Evolutionary conservation across 495 filamentous ascomycete genomes (phyloP).

Genomic region (Aspergillus saccharolyticus): DNA sequence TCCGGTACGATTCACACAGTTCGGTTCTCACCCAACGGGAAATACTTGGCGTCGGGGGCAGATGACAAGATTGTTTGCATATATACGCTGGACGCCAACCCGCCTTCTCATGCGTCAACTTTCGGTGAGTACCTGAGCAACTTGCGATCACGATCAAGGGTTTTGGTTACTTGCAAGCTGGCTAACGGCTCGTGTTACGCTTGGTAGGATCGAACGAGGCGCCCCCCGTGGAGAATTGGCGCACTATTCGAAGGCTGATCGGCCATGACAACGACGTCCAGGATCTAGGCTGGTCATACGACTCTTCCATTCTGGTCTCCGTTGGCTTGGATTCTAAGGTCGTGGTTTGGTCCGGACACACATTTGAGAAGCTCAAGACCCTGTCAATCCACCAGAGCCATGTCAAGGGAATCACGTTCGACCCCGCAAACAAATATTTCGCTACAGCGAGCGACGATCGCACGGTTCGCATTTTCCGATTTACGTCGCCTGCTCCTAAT

Average conservation of each 20-base stretch:
- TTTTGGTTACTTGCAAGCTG: not conserved
- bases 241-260: constrained; percentile 83
- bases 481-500: constrained; percentile 85
- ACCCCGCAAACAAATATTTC: constrained; percentile 98
- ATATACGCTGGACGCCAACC: constrained; percentile 80
- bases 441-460: constrained; percentile 96
- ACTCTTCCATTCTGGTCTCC: constrained; percentile 91
- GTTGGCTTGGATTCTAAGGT: constrained; percentile 97
- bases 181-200: constrained; percentile 10
- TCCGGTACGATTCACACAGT: constrained; percentile 96
- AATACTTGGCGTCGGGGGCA: constrained; percentile 91
- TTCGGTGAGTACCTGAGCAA: constrained; percentile 53
- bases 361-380: constrained; percentile 95
- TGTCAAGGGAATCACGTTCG: constrained; percentile 97
- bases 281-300: constrained; percentile 94
- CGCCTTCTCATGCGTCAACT: constrained; percentile 63
- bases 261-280: constrained; percentile 99
- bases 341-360: constrained; percentile 95
- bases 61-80: constrained; percentile 98
- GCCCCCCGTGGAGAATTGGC: constrained; percentile 94
- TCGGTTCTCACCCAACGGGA: constrained; percentile 87
- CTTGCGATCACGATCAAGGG: constrained; percentile 16
- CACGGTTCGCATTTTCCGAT: constrained; percentile 94
- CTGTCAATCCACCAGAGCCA: constrained; percentile 89
- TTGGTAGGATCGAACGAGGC: constrained; percentile 76